Evolutionary conservation across 192 early-diverging fungal genomes (phyloP).

Genomic region (Coemansia sp.): DNA sequence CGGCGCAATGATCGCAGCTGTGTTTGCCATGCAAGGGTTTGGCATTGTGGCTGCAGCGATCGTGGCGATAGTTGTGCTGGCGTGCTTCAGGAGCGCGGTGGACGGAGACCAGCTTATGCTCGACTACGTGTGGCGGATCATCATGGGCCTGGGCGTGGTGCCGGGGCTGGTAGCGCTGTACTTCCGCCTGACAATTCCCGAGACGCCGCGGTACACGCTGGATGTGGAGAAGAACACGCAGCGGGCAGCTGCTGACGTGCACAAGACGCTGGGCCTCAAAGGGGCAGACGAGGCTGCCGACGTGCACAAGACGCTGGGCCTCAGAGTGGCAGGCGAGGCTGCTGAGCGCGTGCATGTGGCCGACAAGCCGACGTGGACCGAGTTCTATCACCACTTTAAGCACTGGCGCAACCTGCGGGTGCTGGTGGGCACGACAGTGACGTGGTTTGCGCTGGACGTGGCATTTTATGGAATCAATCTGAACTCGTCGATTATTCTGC

Average conservation of each 20-base stretch:
- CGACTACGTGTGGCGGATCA: constrained; percentile 91
- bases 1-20: constrained; percentile 85
- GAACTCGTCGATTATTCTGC: constrained; percentile 73
- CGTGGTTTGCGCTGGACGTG: constrained; percentile 79
- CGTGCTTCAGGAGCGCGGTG: constrained; percentile 71
- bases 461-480: constrained; percentile 84
- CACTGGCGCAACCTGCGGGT: constrained; percentile 67
- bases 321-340: background rate
- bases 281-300: constrained; percentile 7
- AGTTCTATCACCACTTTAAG: constrained; percentile 48
- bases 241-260: constrained; percentile 29
- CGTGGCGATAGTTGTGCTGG: constrained; percentile 70
- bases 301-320: constrained; percentile 24
- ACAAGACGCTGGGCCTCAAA: constrained; percentile 21
- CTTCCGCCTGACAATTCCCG: constrained; percentile 78
- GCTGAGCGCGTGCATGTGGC: background rate
- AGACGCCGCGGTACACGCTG: constrained; percentile 87
- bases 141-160: constrained; percentile 80
- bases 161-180: constrained; percentile 84
- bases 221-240: constrained; percentile 67
- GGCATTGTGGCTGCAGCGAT: constrained; percentile 81
- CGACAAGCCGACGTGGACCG: constrained; percentile 44
- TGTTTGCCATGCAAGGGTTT: constrained; percentile 94
- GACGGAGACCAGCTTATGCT: constrained; percentile 62
- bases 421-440: constrained; percentile 70